Conservation (phyloP, 1,284 basidiomycete genomes). For the Mycena sp. region DNA sequence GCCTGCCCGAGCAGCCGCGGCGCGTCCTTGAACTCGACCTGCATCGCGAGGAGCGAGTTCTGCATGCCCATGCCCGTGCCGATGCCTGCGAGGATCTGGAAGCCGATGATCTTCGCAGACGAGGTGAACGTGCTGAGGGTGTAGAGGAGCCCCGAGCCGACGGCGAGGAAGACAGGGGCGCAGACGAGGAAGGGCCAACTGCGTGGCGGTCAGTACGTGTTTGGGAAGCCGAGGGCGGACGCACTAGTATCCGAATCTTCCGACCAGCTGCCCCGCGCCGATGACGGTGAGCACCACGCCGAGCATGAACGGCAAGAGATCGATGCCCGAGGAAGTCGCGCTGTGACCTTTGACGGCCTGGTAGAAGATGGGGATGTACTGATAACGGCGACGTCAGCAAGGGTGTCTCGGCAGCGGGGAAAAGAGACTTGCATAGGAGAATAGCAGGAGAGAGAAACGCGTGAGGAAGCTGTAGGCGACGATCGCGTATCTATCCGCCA, state of each 20-base stretch:
- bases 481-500: conserved; percentile 15
- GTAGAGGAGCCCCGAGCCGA: conserved; percentile 54
- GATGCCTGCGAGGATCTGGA: conserved; percentile 46
- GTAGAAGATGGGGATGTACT: conserved; percentile 39
- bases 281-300: conserved; percentile 47
- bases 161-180: conserved; percentile 29
- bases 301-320: conserved; percentile 54
- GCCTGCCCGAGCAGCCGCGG: conserved; percentile 28
- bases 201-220: not conserved
- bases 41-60: conserved; percentile 37
- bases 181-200: conserved; percentile 37
- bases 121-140: conserved; percentile 46
- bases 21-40: conserved; percentile 29
- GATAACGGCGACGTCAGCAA: too few relatives aligned
- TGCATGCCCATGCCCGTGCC: conserved; percentile 37
- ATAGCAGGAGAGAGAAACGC: conserved; percentile 25
- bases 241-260: conserved; percentile 25
- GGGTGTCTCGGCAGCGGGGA: too few relatives aligned
- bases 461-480: conserved; percentile 24
- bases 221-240: not conserved
- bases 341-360: conserved; percentile 45
- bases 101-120: conserved; percentile 49
- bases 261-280: conserved; percentile 45
- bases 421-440: conserved; percentile 11
- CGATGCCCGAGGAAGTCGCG: conserved; percentile 52